Base-by-base conservation (phyloP, 2,329 filamentous ascomycete genomes). In the Aspergillus flavus region DNA sequence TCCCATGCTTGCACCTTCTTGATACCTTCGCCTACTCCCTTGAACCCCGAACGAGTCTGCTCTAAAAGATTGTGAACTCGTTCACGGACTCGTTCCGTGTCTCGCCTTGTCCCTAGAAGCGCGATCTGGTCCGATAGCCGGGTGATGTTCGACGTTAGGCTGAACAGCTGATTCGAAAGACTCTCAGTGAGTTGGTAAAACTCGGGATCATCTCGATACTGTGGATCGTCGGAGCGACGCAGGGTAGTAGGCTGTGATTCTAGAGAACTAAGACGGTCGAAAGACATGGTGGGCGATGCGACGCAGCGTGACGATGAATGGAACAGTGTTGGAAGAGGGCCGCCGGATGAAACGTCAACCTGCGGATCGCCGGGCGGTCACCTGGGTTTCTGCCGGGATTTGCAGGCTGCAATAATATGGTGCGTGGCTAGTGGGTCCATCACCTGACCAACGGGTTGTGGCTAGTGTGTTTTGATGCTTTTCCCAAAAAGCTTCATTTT, bases 1-100 rank as follows among this genome's bases (percentile, higher is more conserved):
- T 89, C 92, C 93, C 87, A 98, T 46, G 86, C 86, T 76, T 96
- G 91, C 54, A 97, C 87, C 79, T 91, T 93, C 88, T 98, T 98
- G 68, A 99, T 85, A 6, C 93, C 93, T 73, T 98, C 94, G 68
- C 93, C 95, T 64, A 96, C 91, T 61, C 95, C 91, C 79, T 94
- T 94, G 84, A 97, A 98, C 62, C 90, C 87, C 61, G 90, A 87
- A 62, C 92, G 89, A 36, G 93, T 93, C 80, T 97, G 93, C 69
- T 96, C 92, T 61, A 97, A 86, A 11, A 94, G 84, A 72, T 91
- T 90, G 76, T 95, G 92, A 30, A 99, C 93, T 70, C 95, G 86
- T 80, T 99, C 95, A 58, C 94, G 89, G 66, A 97, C 89, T 57
- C 94, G 88, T 66, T 95, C 91, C 4, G 93, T 97, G 78, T 99